Evolutionary conservation across 2,329 filamentous ascomycete species (phyloP), one percentile per base, ranked within the genome.

Genomic region (Byssoonygena ceratinophila): DNA sequence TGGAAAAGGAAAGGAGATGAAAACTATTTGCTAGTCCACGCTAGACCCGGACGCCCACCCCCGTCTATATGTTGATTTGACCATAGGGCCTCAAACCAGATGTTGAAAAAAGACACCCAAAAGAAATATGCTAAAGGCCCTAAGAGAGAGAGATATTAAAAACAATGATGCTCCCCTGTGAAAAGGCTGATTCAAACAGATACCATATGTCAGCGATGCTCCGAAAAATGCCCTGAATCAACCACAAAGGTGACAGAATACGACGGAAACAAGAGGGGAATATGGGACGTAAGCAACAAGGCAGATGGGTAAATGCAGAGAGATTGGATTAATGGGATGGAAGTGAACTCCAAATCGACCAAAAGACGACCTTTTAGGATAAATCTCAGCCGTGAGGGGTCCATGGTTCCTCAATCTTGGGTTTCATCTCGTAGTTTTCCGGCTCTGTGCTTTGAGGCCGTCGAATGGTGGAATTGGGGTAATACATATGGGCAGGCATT

Each of bases 381-480:
- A n/a, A n/a, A n/a, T n/a, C n/a, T 51, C 32, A 51, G 14, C 7
- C 27, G 20, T 51, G 49, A 20, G 49, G 2, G 20, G 18, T 12
- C 50, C 50, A 52, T 27, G 32, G 32, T 18, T 52, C 50, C 27
- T 47, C 61, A 53, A 68, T 54, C 52, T 64, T 66, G 23, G 79
- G 74, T 66, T 81, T 84, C 57, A 79, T 72, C 41, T 83, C 80
- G 59, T 83, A 85, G 52, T 77, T 74, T 51, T 81, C 76, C 5
- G 84, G 82, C 64, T 92, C 85, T 2, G 85, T 80, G 74, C 85
- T 88, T 59, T 85, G 83, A 3, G 84, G 83, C 54, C 85, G 78
- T 53, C 85, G 81, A 59, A 87, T 81, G 54, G 81, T 77, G 4
- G 80, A 77, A 56, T 80, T 81, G 32, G 77, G 76, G 59, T 89